phyloP scores from a whole-genome alignment of 1,284 basidiomycete genomes.

The Sporisorium graminicola region DNA sequence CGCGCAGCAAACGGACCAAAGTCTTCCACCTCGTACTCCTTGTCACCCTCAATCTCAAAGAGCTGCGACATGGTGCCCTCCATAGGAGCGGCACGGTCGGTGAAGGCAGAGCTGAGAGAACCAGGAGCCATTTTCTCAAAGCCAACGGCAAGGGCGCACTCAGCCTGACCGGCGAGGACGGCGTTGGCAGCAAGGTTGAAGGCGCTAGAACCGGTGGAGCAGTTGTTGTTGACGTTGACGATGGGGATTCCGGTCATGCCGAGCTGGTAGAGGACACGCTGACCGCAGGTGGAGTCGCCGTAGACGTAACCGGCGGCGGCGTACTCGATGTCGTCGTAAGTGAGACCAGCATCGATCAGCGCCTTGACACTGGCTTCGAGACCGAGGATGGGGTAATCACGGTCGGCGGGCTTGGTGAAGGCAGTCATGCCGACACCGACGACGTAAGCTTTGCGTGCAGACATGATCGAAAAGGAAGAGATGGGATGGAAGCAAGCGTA shows the following conservation, averaged over 20 bases:
- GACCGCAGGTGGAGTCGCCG: conserved; percentile 76
- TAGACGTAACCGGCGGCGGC: conserved; percentile 80
- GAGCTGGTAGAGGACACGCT: conserved; percentile 85
- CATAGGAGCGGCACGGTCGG: conserved; percentile 78
- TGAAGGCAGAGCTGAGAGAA: conserved; percentile 79
- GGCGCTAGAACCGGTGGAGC: conserved; percentile 66
- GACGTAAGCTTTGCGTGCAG: conserved; percentile 69
- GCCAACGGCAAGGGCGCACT: conserved; percentile 84
- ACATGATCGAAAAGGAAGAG: conserved; percentile 17
- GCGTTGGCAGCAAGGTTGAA: conserved; percentile 61
- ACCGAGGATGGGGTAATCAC: conserved; percentile 71
- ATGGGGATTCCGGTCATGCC: conserved; percentile 87
- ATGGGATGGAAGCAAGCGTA: too few relatives aligned
- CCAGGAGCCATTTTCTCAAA: conserved; percentile 80
- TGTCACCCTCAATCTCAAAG: conserved; percentile 74
- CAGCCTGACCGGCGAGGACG: conserved; percentile 77
- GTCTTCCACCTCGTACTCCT: conserved; percentile 75
- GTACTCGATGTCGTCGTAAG: conserved; percentile 81
- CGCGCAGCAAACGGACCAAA: conserved; percentile 79
- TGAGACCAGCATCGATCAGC: conserved; percentile 86
- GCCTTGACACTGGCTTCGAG: conserved; percentile 87
- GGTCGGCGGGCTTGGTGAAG: conserved; percentile 81
- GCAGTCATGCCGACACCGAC: conserved; percentile 83
- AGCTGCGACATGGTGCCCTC: conserved; percentile 72
- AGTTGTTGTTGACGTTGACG: conserved; percentile 82